Percentiles rank a stretch among this genome's conserved stretches.
These are phyloP conservation scores for Crassisporium funariophilum DNA, from an alignment of 768 basidiomycete genomes.

Conservation along the genomic window DNA sequence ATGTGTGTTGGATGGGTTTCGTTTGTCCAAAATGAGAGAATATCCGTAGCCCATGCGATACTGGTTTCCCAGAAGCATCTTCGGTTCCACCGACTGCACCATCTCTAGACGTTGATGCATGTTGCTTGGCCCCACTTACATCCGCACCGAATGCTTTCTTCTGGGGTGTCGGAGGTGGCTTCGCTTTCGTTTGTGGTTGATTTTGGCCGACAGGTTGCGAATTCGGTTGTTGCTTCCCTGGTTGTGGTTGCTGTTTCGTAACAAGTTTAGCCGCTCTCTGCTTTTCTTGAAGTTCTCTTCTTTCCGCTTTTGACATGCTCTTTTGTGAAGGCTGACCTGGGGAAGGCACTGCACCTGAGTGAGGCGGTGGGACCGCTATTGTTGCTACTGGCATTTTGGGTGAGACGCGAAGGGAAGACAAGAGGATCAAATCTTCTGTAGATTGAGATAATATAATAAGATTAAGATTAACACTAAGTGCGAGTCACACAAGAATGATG, in stretches of 20 bases:
- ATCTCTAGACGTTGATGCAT: slow-evolving; percentile 30
- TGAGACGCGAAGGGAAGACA: no score
- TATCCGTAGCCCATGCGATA: slow-evolving; percentile 72
- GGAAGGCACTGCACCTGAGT: slow-evolving; percentile 17
- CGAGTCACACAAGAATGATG: not conserved
- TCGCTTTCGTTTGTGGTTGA: slow-evolving; percentile 28
- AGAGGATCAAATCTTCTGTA: no score
- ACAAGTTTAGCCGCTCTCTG: slow-evolving; percentile 77
- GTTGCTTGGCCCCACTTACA: slow-evolving; percentile 25
- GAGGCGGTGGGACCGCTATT: slow-evolving; percentile 25
- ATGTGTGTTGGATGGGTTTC: slow-evolving; percentile 51
- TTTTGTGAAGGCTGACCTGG: slow-evolving; percentile 56
- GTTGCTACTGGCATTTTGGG: slow-evolving; percentile 42
- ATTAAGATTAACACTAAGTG: no score
- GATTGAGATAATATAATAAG: no score
- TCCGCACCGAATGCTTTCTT: slow-evolving; percentile 36
- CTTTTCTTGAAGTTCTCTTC: slow-evolving; percentile 76
- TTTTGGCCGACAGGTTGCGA: slow-evolving; percentile 20
- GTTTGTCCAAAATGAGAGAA: slow-evolving; percentile 86
- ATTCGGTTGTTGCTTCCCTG: slow-evolving; percentile 17
- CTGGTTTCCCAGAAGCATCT: slow-evolving; percentile 37
- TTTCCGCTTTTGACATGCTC: slow-evolving; percentile 78
- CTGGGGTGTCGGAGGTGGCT: slow-evolving; percentile 29
- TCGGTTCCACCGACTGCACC: slow-evolving; percentile 24
- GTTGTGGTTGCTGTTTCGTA: slow-evolving; percentile 36